These are phyloP conservation scores for Setaria italica DNA, from an alignment of 202 grass and related monocot species.

Conservation along the genomic window DNA sequence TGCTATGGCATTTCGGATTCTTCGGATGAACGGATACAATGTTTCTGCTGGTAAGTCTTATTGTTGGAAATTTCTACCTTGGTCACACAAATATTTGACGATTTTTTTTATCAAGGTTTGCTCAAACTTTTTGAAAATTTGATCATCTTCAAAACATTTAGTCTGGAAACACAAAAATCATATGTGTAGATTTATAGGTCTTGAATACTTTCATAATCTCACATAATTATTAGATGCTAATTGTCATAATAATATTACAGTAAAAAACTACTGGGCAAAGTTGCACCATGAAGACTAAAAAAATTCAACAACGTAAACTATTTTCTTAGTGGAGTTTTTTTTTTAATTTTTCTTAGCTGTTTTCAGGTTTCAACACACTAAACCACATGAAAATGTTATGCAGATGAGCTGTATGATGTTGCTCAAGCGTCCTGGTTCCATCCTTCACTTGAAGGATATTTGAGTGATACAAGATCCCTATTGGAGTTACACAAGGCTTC, in stretches of 20 bases:
- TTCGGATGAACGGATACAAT: conserved; percentile 73
- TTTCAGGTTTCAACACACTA: neutral
- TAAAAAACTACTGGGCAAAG: too few species aligned
- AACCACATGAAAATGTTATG: conserved; percentile 3
- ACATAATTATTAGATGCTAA: neutral
- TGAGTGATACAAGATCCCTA: conserved; percentile 64
- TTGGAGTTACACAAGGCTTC: conserved; percentile 82
- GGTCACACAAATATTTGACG: neutral
- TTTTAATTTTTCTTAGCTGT: neutral
- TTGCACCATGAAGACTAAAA: neutral
- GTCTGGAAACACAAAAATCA: neutral
- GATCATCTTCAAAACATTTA: too few species aligned
- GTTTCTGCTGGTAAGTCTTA: conserved; percentile 58
- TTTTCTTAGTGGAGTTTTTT: neutral
- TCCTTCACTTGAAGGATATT: conserved; percentile 68
- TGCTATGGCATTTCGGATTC: conserved; percentile 71
- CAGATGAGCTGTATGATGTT: conserved; percentile 68
- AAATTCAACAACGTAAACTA: neutral
- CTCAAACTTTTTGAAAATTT: too few species aligned
- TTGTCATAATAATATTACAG: too few species aligned
- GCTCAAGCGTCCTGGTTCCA: conserved; percentile 47
- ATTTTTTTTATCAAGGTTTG: neutral
- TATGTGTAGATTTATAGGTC: neutral
- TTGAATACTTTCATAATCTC: neutral
- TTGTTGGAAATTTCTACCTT: neutral